phyloP scores from a whole-genome alignment of 2,329 filamentous ascomycete genomes.

The Drechslerella stenobrocha region DNA sequence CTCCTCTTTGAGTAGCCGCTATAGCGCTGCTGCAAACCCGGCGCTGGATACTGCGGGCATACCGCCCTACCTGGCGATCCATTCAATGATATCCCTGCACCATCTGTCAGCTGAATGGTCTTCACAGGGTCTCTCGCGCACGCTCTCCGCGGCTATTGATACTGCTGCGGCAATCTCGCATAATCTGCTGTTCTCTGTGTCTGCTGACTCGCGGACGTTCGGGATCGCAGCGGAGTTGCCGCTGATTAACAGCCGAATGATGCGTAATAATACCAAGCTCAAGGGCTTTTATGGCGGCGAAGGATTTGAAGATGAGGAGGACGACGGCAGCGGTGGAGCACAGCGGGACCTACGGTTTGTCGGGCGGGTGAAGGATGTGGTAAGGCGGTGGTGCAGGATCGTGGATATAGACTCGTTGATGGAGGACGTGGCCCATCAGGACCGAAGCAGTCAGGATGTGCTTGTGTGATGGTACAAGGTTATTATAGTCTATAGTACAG shows the following conservation, averaged over 20 bases:
- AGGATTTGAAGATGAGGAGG: constrained; percentile 29
- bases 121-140: constrained; percentile 35
- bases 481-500: not conserved
- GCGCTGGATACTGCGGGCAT: not conserved
- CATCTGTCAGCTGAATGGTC: constrained; percentile 44
- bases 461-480: constrained; percentile 10
- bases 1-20: constrained; percentile 14
- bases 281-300: constrained; percentile 36
- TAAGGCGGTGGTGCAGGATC: constrained; percentile 27
- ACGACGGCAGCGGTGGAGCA: not conserved
- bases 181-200: constrained; percentile 20
- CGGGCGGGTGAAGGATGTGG: constrained; percentile 25
- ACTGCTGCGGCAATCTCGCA: constrained; percentile 6
- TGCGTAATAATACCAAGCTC: constrained; percentile 39
- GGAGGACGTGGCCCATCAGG: not conserved
- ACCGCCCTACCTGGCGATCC: constrained; percentile 30
- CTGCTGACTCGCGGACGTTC: constrained; percentile 14
- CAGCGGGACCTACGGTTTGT: constrained; percentile 29
- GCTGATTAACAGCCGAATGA: constrained; percentile 37
- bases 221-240: constrained; percentile 27
- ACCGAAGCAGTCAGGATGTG: constrained; percentile 21
- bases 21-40: not conserved
- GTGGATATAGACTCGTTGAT: constrained; percentile 7
- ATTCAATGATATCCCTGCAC: constrained; percentile 28
- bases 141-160: constrained; percentile 18